Base-by-base conservation (phyloP, 1,284 basidiomycete genomes). In the Trametes versicolor region DNA sequence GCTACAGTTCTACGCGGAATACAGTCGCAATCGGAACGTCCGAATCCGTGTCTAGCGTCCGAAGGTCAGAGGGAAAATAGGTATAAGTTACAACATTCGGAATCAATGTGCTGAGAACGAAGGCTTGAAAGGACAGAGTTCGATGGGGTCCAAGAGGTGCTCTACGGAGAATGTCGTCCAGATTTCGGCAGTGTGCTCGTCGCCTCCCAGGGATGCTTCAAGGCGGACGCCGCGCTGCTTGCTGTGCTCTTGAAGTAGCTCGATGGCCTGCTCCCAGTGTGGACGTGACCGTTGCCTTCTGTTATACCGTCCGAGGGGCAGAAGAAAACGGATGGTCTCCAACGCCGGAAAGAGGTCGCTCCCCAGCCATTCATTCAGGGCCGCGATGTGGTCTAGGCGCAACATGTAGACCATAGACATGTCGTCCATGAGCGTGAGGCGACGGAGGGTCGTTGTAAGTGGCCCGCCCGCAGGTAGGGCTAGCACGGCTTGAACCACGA, bases 151-250 rank as follows among this genome's bases (percentile, higher is more conserved):
- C 34, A 61, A 32, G 10, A 64, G 45, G 51, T 68, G 60, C 17
- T 60, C 60, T 8, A 63, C 27, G 3, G 53, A 48, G 29, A 69
- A 53, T 0, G 65, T 41, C 21, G 34, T 27, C 68, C 68, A 70
- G 34, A 65, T 27, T 23, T 62, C 49, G 15, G 70, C 68, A 2
- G 64, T 68, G 17, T 70, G 70, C 21, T 71, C 64, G 23, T 67
- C 65, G 21, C 51, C 64, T 25, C 70, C 70, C 12, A 67, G 23
- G 15, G 70, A 71, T n/a, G 53, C 64, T 39, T 70, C 61, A 13
- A 71, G 49, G 10, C 13, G 21, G 8, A 67, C 52, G 19, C 58
- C 57, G 37, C 60, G 58, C n/a, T 25, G 27, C 12, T 39, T 12
- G 56, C 58, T 61, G 5, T 34, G 47, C 8, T 53, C 23, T 17